phyloP scores from a whole-genome alignment of 352 stramenopile genomes.

The Saprolegnia parasitica region DNA sequence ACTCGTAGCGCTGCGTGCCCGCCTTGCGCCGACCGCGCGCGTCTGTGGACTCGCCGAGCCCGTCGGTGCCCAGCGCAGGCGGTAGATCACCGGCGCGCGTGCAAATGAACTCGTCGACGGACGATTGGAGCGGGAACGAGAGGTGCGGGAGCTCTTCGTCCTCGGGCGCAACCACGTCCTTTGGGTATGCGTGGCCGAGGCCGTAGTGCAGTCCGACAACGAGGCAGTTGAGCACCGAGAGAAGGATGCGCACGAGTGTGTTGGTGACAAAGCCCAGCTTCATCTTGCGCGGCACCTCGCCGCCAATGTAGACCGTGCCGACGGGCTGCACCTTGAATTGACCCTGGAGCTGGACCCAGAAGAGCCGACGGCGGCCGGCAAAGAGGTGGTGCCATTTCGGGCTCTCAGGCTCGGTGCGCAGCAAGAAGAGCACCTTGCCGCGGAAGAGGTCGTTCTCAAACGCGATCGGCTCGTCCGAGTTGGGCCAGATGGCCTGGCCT shows the following conservation, averaged over 20 bases:
- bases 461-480: constrained; percentile 36
- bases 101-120: constrained; percentile 59
- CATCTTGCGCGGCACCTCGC: constrained; percentile 53
- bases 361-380: constrained; percentile 43
- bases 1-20: constrained; percentile 40
- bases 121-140: constrained; percentile 55
- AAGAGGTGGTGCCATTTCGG: constrained; percentile 38
- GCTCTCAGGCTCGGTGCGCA: constrained; percentile 36
- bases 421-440: constrained; percentile 61
- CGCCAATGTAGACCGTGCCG: constrained; percentile 55
- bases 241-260: constrained; percentile 45
- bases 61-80: constrained; percentile 38
- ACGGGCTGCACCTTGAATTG: constrained; percentile 58
- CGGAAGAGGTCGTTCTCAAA: constrained; percentile 80
- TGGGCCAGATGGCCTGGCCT: constrained; percentile 35
- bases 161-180: constrained; percentile 28
- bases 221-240: constrained; percentile 52
- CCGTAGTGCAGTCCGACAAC: constrained; percentile 51
- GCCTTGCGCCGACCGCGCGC: constrained; percentile 35
- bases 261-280: constrained; percentile 54
- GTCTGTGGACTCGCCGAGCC: constrained; percentile 51
- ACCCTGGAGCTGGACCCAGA: constrained; percentile 61
- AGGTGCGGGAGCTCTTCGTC: constrained; percentile 60
- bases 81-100: constrained; percentile 36
- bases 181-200: constrained; percentile 39